These are phyloP conservation scores for Paspalum notatum DNA, from an alignment of 176 grass and related monocot genomes.

Conservation along the genomic window DNA sequence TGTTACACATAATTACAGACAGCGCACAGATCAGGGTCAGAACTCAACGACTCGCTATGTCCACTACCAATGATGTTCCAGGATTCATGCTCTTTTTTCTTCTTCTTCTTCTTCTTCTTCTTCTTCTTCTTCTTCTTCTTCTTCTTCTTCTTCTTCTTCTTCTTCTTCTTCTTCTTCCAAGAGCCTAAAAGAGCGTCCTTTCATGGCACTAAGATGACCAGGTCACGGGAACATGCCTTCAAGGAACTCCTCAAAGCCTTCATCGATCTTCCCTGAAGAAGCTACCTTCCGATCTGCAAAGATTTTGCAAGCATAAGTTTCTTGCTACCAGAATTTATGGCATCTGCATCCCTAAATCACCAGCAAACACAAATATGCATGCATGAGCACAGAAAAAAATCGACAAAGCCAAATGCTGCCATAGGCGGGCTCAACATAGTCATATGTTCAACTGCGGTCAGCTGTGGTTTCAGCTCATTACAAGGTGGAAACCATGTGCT, in stretches of 20 bases:
- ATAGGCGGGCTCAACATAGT: neutral
- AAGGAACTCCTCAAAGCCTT: conserved; percentile 73
- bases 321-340: neutral
- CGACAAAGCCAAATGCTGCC: neutral
- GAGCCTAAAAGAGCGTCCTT: neutral
- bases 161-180: too few relatives aligned
- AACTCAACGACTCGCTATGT: too few relatives aligned
- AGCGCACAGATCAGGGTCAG: too few relatives aligned
- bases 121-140: too few relatives aligned
- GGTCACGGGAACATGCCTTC: conserved; percentile 88
- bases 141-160: too few relatives aligned
- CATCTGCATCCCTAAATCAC: neutral
- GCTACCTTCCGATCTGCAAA: conserved; percentile 43
- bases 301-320: conserved; percentile 6
- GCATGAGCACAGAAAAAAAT: neutral
- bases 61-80: too few relatives aligned
- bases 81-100: too few relatives aligned
- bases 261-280: conserved; percentile 39
- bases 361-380: conserved; percentile 2
- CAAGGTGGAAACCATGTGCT: too few relatives aligned
- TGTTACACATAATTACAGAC: too few relatives aligned
- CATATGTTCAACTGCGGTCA: neutral
- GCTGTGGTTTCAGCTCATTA: too few relatives aligned
- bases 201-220: neutral
- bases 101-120: too few relatives aligned